Evolutionary conservation across 768 basidiomycete genomes (phyloP).

Genomic region (Gloeostereum incarnatum): DNA sequence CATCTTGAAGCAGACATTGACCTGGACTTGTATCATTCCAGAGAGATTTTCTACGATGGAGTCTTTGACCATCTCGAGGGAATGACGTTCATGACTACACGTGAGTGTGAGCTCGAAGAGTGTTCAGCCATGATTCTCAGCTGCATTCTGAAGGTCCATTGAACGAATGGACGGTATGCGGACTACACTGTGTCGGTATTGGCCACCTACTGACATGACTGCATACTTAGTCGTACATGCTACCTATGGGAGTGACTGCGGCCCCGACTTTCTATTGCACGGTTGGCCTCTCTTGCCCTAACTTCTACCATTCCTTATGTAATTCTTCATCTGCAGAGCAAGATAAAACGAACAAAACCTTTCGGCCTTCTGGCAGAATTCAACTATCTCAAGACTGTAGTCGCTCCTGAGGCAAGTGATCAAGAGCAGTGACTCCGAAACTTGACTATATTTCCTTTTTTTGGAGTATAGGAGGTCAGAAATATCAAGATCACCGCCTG

Average conservation of each 20-base stretch:
- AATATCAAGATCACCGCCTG: conserved; percentile 65
- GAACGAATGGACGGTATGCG: conserved; percentile 42
- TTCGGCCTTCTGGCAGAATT: conserved; percentile 62
- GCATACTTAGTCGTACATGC: conserved; percentile 38
- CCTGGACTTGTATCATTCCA: conserved; percentile 12
- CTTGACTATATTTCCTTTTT: too few species aligned
- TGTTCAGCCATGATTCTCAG: too few species aligned
- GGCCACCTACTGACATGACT: too few species aligned
- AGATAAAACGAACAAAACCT: conserved; percentile 50
- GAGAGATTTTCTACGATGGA: conserved; percentile 55
- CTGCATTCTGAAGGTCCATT: too few species aligned
- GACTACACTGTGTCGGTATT: too few species aligned
- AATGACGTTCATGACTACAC: conserved; percentile 42
- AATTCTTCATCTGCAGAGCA: conserved; percentile 29
- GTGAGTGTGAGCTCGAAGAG: too few species aligned
- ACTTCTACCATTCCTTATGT: conserved; percentile 12
- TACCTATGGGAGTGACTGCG: conserved; percentile 30
- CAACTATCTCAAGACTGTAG: conserved; percentile 48
- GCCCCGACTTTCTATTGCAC: conserved; percentile 32
- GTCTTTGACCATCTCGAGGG: conserved; percentile 61
- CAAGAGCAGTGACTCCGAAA: too few species aligned
- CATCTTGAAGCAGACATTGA: conserved; percentile 1
- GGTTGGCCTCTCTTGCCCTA: conserved; percentile 16
- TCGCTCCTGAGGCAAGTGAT: conserved; percentile 50
- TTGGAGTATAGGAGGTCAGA: conserved; percentile 51